These are phyloP conservation scores for Spergularia bocconei DNA, from an alignment of 148 eudicot genomes.

Conservation along the genomic window DNA sequence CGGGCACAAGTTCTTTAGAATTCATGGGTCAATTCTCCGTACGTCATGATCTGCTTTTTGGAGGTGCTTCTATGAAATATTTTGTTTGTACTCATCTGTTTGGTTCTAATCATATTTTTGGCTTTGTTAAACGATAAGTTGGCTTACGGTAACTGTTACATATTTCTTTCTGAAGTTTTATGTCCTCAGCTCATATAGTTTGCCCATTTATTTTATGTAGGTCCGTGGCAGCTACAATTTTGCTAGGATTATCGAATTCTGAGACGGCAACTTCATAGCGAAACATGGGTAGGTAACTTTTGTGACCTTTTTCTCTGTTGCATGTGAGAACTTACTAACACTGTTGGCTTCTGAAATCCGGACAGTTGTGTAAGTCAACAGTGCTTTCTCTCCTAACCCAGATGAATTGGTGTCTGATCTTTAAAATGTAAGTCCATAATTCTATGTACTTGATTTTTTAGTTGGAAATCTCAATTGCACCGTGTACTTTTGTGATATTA, in stretches of 20 bases:
- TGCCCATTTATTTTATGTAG: slow-evolving; percentile 29
- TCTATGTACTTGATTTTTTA: background rate
- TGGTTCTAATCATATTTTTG: background rate
- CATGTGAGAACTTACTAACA: background rate
- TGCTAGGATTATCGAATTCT: slow-evolving; percentile 81
- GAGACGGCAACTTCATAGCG: slow-evolving; percentile 86
- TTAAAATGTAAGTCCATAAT: slow-evolving; percentile 61
- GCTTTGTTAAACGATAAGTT: background rate
- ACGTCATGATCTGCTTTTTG: background rate
- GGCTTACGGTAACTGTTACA: background rate
- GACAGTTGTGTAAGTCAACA: slow-evolving; percentile 91
- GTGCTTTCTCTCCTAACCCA: slow-evolving; percentile 94
- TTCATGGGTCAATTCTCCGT: too few relatives aligned
- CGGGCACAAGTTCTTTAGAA: too few relatives aligned
- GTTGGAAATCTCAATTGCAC: background rate
- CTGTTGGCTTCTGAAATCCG: slow-evolving; percentile 9
- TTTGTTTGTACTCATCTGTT: background rate
- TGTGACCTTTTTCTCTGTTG: background rate
- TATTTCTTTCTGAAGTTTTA: background rate
- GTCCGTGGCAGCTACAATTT: slow-evolving; percentile 79
- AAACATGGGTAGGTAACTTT: slow-evolving; percentile 58
- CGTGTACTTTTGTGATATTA: background rate
- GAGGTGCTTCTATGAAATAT: background rate
- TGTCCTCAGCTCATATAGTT: slow-evolving; percentile 11
- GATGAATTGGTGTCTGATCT: slow-evolving; percentile 79